phyloP scores from a whole-genome alignment of 306 rosid species.

The Vigna angularis region DNA sequence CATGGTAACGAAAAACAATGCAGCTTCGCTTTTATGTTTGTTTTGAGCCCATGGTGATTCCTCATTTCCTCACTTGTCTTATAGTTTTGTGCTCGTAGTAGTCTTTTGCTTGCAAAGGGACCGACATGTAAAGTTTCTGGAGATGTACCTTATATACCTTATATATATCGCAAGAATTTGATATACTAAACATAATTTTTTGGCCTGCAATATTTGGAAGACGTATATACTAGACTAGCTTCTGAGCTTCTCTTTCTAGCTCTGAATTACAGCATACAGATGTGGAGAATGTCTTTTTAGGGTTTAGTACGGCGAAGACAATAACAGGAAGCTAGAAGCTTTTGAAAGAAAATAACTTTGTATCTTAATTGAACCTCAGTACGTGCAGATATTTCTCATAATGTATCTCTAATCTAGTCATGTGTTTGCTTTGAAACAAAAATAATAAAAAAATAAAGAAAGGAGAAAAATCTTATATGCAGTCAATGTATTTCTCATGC shows the following conservation, averaged over 20 bases:
- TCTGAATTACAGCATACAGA: background rate
- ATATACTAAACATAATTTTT: background rate
- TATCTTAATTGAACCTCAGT: background rate
- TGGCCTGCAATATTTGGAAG: background rate
- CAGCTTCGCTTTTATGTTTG: slow-evolving; percentile 18
- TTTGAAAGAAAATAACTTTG: background rate
- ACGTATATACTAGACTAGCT: background rate
- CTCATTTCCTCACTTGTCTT: slow-evolving; percentile 34
- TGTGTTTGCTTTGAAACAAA: background rate
- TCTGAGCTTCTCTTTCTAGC: slow-evolving; percentile 25
- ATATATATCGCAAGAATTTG: slow-evolving; percentile 11
- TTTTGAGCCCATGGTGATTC: slow-evolving; percentile 9
- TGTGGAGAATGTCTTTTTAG: slow-evolving; percentile 37
- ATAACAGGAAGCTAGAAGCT: slow-evolving; percentile 35
- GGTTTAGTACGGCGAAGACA: slow-evolving; percentile 30
- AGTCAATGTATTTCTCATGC: slow-evolving; percentile 7
- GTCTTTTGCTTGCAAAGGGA: slow-evolving; percentile 20
- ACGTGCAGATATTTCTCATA: background rate
- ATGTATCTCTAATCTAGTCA: background rate
- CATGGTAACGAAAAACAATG: slow-evolving; percentile 36
- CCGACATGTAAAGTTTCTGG: slow-evolving; percentile 20
- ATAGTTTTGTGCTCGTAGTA: slow-evolving; percentile 5
- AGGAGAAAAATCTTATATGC: background rate
- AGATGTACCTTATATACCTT: slow-evolving; percentile 11
- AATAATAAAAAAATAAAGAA: background rate